phyloP scores from a whole-genome alignment of 2,329 filamentous ascomycete species.

The Tolypocladium amazonense region DNA sequence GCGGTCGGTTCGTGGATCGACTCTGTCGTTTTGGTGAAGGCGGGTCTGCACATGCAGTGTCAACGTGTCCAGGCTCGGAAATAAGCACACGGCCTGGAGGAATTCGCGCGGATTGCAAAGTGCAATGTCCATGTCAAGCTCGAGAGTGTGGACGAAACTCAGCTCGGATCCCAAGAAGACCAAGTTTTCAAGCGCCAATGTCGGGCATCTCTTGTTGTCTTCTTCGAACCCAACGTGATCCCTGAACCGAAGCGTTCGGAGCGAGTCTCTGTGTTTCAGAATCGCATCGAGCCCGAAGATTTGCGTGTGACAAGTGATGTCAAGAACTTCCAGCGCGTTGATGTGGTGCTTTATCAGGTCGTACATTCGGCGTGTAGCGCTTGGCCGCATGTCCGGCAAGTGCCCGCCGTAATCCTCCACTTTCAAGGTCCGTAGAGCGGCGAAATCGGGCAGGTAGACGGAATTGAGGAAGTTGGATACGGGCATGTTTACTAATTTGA shows the following conservation, averaged over 20 bases:
- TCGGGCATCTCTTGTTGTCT: constrained; percentile 30
- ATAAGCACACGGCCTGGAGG: constrained; percentile 25
- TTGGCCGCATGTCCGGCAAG: constrained; percentile 21
- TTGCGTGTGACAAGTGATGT: constrained; percentile 29
- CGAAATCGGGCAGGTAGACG: constrained; percentile 24
- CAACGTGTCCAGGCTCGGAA: constrained; percentile 27
- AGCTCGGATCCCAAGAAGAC: constrained; percentile 20
- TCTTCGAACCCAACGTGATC: constrained; percentile 35
- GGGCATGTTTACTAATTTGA: constrained; percentile 33
- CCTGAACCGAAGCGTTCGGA: constrained; percentile 28
- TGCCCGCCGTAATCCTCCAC: constrained; percentile 36
- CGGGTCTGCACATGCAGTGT: constrained; percentile 34
- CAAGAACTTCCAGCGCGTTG: constrained; percentile 23
- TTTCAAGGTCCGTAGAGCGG: constrained; percentile 23
- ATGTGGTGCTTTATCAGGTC: constrained; percentile 26
- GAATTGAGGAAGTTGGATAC: constrained; percentile 32
- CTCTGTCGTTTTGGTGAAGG: constrained; percentile 19
- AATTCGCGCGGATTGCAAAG: constrained; percentile 24
- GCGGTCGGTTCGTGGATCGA: constrained; percentile 17
- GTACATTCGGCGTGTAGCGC: constrained; percentile 29
- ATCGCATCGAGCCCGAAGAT: constrained; percentile 30
- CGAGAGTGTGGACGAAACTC: constrained; percentile 25
- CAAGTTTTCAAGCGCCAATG: constrained; percentile 23
- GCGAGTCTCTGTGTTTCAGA: constrained; percentile 23
- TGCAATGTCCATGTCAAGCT: constrained; percentile 35